Conservation (phyloP, 2,329 filamentous ascomycete species). For the Didymella pinodella region DNA sequence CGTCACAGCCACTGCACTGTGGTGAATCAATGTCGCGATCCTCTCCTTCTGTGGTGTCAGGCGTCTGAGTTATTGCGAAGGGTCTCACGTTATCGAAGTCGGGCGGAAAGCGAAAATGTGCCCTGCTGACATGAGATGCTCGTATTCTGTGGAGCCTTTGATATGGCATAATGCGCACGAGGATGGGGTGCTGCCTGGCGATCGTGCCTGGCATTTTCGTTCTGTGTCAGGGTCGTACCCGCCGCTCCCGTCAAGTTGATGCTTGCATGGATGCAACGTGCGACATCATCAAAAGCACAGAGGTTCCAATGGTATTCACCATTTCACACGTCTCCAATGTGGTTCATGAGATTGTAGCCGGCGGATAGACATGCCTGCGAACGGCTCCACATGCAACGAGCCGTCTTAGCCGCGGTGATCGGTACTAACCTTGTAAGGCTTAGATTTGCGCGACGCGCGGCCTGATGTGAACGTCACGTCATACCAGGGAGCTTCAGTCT, state of each 20-base stretch:
- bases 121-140: background rate
- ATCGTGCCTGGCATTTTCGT: background rate
- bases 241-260: background rate
- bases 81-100: background rate
- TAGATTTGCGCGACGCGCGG: slow-evolving; percentile 20
- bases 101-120: background rate
- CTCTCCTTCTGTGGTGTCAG: background rate
- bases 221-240: background rate
- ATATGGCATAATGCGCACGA: slow-evolving; percentile 2
- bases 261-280: background rate
- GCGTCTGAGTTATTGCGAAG: background rate
- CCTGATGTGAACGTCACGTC: slow-evolving; percentile 15
- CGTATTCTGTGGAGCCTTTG: background rate
- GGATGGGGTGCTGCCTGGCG: background rate
- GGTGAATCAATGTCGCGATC: background rate
- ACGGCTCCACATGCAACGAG: slow-evolving; percentile 11
- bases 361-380: slow-evolving; percentile 15
- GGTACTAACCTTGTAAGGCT: background rate
- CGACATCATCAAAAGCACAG: background rate
- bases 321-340: background rate
- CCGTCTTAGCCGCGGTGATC: slow-evolving; percentile 16
- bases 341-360: slow-evolving; percentile 1
- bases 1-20: slow-evolving; percentile 3
- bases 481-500: slow-evolving; percentile 2
- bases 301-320: background rate